Evolutionary conservation across 1,139 yeast species (phyloP), one percentile per base, ranked within the genome.

Genomic region (Candida sp.): DNA sequence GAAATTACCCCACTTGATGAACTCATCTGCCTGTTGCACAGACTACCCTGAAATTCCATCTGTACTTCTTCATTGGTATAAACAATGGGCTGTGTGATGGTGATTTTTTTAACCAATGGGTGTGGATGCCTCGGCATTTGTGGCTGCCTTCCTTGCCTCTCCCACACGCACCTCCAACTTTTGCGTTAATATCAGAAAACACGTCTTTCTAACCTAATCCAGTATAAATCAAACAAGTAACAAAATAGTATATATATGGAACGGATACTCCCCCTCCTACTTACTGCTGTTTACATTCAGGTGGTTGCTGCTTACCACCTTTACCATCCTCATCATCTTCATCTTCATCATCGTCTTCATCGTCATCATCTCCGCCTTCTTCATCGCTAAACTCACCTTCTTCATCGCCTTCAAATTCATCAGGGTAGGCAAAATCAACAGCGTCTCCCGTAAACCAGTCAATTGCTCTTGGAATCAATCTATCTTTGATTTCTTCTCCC

Each of bases 391-490:
- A 69, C 27, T 67, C 78, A 23, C 67, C 78, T 25, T 74, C 84
- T 34, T 77, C 85, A 27, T 85, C 77, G 9, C 69, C 80, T 34
- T 74, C 81, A 45, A 70, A 70, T 44, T 74, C 80, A 46, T 73
- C 80, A 28, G 77, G 74, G 63, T 69, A 78, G 37, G 77, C 84
- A 58, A 71, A 80, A 49, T 80, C 84, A 53, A 93, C 83, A n/a
- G 99, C 99, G 60, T 89, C 92, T 48, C 99, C 98, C 17, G 98
- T 93, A 70, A 91, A 94, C 98, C 98, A 94, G 71, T 93, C 98
- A 63, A 94, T 84, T 50, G 98, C 98, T 65, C 97, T 85, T 58
- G 98, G 98, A 60, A 94, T 88, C 68, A 94, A 83, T 70, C 96
- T 88, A 70, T 96, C 98, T 77, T 96, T 94, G 69, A 94, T 86